phyloP scores from a whole-genome alignment of 345 rosid genomes.

The Zanthoxylum bungeanum region DNA sequence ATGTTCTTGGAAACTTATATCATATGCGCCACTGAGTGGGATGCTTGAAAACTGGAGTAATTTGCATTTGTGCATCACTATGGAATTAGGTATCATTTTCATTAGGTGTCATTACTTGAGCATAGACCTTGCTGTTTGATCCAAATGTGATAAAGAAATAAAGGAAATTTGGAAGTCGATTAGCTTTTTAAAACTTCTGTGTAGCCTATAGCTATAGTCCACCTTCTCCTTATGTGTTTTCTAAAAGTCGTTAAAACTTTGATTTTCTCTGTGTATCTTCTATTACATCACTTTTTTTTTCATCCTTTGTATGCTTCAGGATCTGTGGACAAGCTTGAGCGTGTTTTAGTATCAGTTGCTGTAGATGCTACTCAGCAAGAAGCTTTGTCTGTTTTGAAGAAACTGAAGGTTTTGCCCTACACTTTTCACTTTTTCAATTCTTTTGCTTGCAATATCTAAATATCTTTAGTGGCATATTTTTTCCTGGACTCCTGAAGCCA shows the following conservation, averaged over 20 bases:
- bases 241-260: not conserved
- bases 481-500: not conserved
- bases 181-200: not conserved
- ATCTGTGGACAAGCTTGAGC: constrained; percentile 26
- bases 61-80: not conserved
- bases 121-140: not conserved
- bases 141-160: not conserved
- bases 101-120: not conserved
- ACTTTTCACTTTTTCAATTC: not conserved
- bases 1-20: not conserved
- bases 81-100: not conserved
- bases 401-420: constrained; percentile 56
- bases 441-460: not conserved
- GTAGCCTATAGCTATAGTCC: no score
- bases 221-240: not conserved
- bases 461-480: not conserved
- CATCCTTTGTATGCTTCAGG: constrained; percentile 10
- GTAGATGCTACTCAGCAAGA: constrained; percentile 77
- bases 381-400: constrained; percentile 60
- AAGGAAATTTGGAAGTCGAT: not conserved
- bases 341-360: constrained; percentile 33
- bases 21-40: not conserved
- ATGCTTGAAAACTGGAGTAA: not conserved
- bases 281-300: not conserved
- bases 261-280: not conserved